These are phyloP conservation scores for Aspergillus oerlinghausenensis DNA, from an alignment of 2,329 filamentous ascomycete species.

Conservation along the genomic window DNA sequence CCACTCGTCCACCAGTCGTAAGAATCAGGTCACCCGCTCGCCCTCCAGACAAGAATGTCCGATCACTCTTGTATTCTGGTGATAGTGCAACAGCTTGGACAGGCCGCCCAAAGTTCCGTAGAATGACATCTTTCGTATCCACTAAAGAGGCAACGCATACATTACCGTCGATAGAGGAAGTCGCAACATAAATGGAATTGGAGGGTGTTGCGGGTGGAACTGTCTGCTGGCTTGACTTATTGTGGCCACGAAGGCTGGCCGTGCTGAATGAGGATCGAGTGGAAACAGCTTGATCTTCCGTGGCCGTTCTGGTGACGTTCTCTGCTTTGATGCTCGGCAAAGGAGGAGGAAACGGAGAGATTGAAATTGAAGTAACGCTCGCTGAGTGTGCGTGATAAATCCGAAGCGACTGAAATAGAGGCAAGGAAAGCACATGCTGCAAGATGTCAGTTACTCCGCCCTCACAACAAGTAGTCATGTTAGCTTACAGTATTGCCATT, in stretches of 20 bases:
- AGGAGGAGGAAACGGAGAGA: conserved; percentile 77
- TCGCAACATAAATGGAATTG: conserved; percentile 89
- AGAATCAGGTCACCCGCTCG: conserved; percentile 81
- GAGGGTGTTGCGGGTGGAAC: conserved; percentile 68
- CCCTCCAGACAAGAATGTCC: conserved; percentile 85
- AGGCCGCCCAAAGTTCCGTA: conserved; percentile 90
- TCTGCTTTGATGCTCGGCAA: conserved; percentile 41
- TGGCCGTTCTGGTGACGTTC: conserved; percentile 26
- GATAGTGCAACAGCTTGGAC: conserved; percentile 91
- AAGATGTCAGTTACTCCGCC: conserved; percentile 12
- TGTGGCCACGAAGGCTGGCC: conserved; percentile 28
- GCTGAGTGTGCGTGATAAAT: conserved; percentile 91
- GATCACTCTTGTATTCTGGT: conserved; percentile 86
- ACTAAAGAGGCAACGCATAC: conserved; percentile 86
- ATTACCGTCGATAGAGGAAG: conserved; percentile 91
- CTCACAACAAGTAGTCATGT: background rate
- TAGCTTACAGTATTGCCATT: conserved; percentile 85
- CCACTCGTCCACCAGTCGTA: conserved; percentile 73
- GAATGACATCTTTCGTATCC: conserved; percentile 81
- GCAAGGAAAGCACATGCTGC: conserved; percentile 80
- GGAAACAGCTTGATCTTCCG: conserved; percentile 24
- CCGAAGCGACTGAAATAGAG: conserved; percentile 73
- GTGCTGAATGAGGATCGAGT: conserved; percentile 25
- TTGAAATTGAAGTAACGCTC: conserved; percentile 81
- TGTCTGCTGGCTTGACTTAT: conserved; percentile 18